phyloP scores from a whole-genome alignment of 371 early-diverging fungal genomes.

The Apophysomyces variabilis region DNA sequence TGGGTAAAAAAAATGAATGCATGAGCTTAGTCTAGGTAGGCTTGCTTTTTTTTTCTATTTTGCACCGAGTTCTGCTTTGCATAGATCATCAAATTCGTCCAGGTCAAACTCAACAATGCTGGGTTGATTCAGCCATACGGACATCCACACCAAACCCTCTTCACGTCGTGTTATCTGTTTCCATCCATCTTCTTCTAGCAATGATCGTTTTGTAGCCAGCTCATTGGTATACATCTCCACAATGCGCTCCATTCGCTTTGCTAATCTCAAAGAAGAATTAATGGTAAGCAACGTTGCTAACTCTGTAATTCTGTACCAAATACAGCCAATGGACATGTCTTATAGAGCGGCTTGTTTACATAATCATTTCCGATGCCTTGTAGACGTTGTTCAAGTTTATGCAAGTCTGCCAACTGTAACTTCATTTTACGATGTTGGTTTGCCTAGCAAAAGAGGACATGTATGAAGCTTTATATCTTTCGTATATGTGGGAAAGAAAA shows the following conservation, averaged over 20 bases:
- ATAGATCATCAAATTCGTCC: slow-evolving; percentile 41
- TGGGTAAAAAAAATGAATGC: too few species aligned
- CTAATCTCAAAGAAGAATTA: slow-evolving; percentile 15
- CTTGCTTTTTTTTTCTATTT: too few species aligned
- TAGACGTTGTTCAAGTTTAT: slow-evolving; percentile 22
- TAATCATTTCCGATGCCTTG: slow-evolving; percentile 20
- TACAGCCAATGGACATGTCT: slow-evolving; percentile 39
- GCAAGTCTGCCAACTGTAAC: slow-evolving; percentile 25
- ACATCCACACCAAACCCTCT: slow-evolving; percentile 41
- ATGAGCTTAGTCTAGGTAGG: too few species aligned
- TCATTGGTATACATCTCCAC: slow-evolving; percentile 40
- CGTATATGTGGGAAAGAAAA: too few species aligned
- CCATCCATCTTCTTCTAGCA: slow-evolving; percentile 29
- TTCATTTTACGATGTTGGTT: slow-evolving; percentile 47
- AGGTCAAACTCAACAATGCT: slow-evolving; percentile 27
- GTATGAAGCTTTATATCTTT: neutral
- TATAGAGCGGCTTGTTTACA: slow-evolving; percentile 26
- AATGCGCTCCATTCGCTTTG: slow-evolving; percentile 22
- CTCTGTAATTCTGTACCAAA: slow-evolving; percentile 29
- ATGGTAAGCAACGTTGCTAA: neutral
- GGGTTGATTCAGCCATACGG: slow-evolving; percentile 50
- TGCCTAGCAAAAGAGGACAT: slow-evolving; percentile 16
- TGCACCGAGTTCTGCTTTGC: slow-evolving; percentile 19
- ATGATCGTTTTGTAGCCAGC: slow-evolving; percentile 26
- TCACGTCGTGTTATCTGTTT: slow-evolving; percentile 29